Percentiles rank a stretch among this genome's conserved stretches.
phyloP scores from a whole-genome alignment of 1,284 basidiomycete genomes.

The Caloboletus inedulis region DNA sequence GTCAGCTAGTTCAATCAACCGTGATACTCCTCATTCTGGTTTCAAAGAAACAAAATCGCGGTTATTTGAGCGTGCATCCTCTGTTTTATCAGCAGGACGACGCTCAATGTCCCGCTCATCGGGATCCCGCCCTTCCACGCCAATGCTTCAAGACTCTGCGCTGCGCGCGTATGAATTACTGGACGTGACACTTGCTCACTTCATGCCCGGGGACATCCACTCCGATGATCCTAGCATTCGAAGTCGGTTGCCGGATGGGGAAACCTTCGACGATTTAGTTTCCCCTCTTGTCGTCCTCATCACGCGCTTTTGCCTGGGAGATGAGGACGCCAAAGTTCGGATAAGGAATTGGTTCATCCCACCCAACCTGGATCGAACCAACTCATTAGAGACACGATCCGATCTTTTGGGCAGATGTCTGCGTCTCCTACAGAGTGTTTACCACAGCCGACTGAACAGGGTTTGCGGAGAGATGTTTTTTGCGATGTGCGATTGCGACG shows the following conservation, averaged over 20 bases:
- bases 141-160: conserved; percentile 48
- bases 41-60: conserved; percentile 42
- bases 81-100: conserved; percentile 49
- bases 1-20: conserved; percentile 15
- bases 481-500: conserved; percentile 74
- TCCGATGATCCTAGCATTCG: conserved; percentile 62
- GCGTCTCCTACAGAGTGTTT: conserved; percentile 71
- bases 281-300: conserved; percentile 74
- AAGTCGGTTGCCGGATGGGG: conserved; percentile 45
- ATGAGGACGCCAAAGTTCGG: conserved; percentile 52
- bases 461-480: conserved; percentile 84
- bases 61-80: conserved; percentile 62
- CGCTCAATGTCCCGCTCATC: conserved; percentile 54
- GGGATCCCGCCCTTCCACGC: conserved; percentile 38
- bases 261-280: conserved; percentile 71
- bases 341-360: conserved; percentile 71
- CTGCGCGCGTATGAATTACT: conserved; percentile 64
- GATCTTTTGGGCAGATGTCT: conserved; percentile 77
- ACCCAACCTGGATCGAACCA: conserved; percentile 72
- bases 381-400: conserved; percentile 65
- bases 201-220: conserved; percentile 62
- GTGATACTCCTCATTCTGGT: conserved; percentile 4
- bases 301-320: conserved; percentile 62
- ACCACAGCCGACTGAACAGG: conserved; percentile 68
- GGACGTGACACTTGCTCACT: conserved; percentile 58